A percentile compares a stretch with the other conserved stretches of the same genome.
phyloP scores from a whole-genome alignment of 2,329 filamentous ascomycete genomes.

The Fusarium ambrosium region DNA sequence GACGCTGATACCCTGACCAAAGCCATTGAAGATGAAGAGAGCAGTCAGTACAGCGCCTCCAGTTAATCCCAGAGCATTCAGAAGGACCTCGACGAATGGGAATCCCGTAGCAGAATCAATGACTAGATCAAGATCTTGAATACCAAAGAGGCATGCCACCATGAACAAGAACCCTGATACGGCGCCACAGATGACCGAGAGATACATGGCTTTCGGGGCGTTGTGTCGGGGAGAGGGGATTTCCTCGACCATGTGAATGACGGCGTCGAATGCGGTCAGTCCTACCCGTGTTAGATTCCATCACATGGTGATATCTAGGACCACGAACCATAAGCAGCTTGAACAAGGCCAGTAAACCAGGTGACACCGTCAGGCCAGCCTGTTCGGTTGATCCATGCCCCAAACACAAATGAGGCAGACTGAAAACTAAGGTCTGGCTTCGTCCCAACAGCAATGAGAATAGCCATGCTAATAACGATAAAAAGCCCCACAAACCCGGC shows the following conservation, averaged over 20 bases:
- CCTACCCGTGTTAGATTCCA: not conserved
- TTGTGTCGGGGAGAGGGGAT: not conserved
- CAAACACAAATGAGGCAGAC: not conserved
- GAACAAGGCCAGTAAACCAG: not conserved
- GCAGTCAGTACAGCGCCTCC: not conserved
- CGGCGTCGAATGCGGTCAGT: not conserved
- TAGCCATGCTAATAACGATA: not conserved
- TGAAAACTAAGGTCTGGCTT: not conserved
- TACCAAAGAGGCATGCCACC: not conserved
- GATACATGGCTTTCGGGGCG: not conserved
- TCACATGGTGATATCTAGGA: not conserved
- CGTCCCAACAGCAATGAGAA: not conserved
- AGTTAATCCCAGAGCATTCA: not conserved
- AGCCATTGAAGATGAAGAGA: not conserved
- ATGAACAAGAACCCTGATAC: not conserved
- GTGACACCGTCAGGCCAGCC: not conserved
- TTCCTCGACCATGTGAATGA: not conserved
- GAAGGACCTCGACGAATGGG: not conserved
- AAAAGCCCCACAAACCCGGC: not conserved
- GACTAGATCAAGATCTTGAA: not conserved
- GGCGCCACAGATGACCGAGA: not conserved
- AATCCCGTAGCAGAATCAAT: not conserved
- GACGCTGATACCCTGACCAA: not conserved
- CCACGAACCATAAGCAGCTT: not conserved
- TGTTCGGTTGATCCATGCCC: not conserved